Conservation (phyloP, 2,329 filamentous ascomycete species). For the Cercospora sp. region DNA sequence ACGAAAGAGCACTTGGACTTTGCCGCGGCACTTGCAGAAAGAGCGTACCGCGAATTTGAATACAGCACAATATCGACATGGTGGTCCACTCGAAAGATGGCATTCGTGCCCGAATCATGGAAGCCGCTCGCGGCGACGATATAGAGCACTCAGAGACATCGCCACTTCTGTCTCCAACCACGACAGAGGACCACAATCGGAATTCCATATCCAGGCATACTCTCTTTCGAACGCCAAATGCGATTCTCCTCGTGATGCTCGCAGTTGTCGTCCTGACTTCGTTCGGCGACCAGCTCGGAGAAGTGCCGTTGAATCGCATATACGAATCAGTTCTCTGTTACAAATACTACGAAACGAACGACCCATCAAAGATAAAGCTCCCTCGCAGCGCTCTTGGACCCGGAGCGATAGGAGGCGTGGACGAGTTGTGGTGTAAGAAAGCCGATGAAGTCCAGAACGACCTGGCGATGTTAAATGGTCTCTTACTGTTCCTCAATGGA, state of each 20-base stretch:
- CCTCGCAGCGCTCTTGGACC: constrained; percentile 33
- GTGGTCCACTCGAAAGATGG: background rate
- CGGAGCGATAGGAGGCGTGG: constrained; percentile 37
- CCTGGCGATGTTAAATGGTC: constrained; percentile 56
- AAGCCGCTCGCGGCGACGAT: background rate
- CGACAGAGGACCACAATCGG: background rate
- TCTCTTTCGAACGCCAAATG: constrained; percentile 1
- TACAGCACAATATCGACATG: background rate
- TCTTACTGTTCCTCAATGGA: constrained; percentile 49
- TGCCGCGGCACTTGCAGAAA: background rate
- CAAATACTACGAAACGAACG: constrained; percentile 48
- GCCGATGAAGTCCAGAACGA: constrained; percentile 51
- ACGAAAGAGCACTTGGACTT: background rate
- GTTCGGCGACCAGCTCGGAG: constrained; percentile 43
- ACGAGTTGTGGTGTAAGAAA: constrained; percentile 53
- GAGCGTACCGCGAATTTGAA: background rate
- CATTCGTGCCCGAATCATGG: background rate
- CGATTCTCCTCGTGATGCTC: constrained; percentile 26
- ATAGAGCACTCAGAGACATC: background rate
- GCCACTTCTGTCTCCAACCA: background rate
- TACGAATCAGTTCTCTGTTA: constrained; percentile 59
- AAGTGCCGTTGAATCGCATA: constrained; percentile 52
- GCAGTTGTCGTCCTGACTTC: constrained; percentile 49
- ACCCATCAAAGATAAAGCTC: constrained; percentile 36
- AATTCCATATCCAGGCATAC: background rate